Percentiles rank a stretch among this genome's conserved stretches.
Conservation (phyloP, 2,329 filamentous ascomycete genomes). For the Intubia oerlemansii region DNA sequence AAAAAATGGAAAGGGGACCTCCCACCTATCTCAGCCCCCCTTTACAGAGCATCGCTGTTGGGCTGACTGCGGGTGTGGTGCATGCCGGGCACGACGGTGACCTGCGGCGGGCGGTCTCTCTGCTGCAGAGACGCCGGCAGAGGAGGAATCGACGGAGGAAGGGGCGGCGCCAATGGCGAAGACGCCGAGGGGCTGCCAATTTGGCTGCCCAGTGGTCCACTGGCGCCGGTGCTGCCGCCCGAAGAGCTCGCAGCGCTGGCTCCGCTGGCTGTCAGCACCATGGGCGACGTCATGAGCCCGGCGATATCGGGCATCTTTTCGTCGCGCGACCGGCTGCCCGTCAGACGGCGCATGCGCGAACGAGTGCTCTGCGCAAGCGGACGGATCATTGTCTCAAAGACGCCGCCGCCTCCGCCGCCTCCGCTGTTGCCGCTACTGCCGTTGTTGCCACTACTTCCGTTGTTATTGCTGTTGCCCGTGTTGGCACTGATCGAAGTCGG, state of each 20-base stretch:
- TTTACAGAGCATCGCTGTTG: constrained; percentile 8
- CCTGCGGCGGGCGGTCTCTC: too few relatives aligned
- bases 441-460: not conserved
- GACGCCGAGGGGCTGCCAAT: too few relatives aligned
- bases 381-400: constrained; percentile 37
- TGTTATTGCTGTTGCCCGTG: not conserved
- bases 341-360: constrained; percentile 38
- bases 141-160: too few relatives aligned
- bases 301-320: constrained; percentile 9
- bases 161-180: too few relatives aligned
- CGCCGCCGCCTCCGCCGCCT: not conserved
- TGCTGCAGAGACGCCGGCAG: too few relatives aligned
- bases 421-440: not conserved
- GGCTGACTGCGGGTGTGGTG: constrained; percentile 5
- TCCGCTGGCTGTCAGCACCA: too few relatives aligned
- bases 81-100: constrained; percentile 11
- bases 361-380: constrained; percentile 34
- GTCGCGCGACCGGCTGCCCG: constrained; percentile 27
- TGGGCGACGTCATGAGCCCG: too few relatives aligned
- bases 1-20: not conserved
- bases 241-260: too few relatives aligned
- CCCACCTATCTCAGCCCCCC: too few relatives aligned
- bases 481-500: not conserved
- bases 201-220: too few relatives aligned
- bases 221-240: too few relatives aligned